phyloP scores from a whole-genome alignment of 768 basidiomycete species.

The Termitomyces sp. region DNA sequence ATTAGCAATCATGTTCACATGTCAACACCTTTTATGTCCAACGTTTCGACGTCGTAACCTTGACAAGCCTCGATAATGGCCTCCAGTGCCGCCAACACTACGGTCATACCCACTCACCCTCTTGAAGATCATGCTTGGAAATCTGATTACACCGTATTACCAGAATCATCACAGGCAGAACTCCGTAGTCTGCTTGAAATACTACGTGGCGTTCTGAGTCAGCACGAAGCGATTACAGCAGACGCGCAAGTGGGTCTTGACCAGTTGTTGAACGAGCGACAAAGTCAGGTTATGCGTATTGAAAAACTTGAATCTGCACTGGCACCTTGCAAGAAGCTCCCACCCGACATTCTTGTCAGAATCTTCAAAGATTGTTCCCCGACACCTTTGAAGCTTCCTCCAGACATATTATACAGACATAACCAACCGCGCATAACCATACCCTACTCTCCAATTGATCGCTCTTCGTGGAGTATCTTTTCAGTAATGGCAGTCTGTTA shows the following conservation, averaged over 20 bases:
- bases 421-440: too few relatives aligned
- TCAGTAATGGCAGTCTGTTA: neutral
- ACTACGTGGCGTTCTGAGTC: neutral
- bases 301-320: conserved; percentile 1
- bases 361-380: neutral
- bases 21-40: neutral
- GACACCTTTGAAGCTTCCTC: neutral
- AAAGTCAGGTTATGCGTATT: neutral
- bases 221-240: neutral
- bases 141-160: neutral
- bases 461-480: neutral
- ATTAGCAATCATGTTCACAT: too few relatives aligned
- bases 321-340: conserved; percentile 1
- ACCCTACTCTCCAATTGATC: neutral
- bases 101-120: neutral
- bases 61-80: neutral
- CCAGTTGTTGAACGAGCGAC: neutral
- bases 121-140: conserved; percentile 1
- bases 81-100: neutral
- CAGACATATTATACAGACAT: neutral
- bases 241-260: neutral
- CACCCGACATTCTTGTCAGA: conserved; percentile 1
- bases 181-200: neutral
- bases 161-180: neutral
- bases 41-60: neutral